Conservation (phyloP, 169 alveolate species). For the Perkinsus marinus region DNA sequence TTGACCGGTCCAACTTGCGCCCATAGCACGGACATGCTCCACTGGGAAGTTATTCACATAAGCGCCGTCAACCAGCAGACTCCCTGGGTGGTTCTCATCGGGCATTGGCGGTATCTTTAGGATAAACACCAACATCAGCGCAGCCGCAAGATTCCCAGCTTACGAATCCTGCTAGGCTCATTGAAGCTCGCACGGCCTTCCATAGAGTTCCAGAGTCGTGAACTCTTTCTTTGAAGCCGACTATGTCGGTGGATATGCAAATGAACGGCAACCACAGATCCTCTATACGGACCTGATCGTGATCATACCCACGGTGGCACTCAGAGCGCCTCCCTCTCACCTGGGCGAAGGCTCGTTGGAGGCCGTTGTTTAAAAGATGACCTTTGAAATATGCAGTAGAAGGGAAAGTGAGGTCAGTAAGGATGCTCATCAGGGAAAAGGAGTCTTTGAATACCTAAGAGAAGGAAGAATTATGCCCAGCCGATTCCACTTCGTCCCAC, state of each 20-base stretch:
- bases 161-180: slow-evolving; percentile 4
- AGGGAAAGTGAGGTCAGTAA: slow-evolving; percentile 5
- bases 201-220: neutral
- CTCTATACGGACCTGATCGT: neutral
- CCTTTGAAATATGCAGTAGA: neutral
- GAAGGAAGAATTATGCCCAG: neutral
- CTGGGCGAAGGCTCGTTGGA: neutral
- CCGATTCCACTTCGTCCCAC: neutral
- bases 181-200: slow-evolving; percentile 3
- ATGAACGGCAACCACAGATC: neutral
- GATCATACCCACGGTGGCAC: neutral
- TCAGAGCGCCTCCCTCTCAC: neutral
- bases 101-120: neutral
- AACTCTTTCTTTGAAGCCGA: neutral
- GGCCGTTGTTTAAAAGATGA: neutral
- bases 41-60: slow-evolving; percentile 1
- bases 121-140: neutral
- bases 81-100: neutral
- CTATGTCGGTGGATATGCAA: neutral
- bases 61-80: slow-evolving; percentile 2
- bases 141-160: neutral
- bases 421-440: neutral
- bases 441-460: neutral
- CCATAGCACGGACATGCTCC: neutral
- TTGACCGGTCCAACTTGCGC: neutral